Base-by-base conservation (phyloP, 2,329 filamentous ascomycete genomes). In the Botryotinia globosa region DNA sequence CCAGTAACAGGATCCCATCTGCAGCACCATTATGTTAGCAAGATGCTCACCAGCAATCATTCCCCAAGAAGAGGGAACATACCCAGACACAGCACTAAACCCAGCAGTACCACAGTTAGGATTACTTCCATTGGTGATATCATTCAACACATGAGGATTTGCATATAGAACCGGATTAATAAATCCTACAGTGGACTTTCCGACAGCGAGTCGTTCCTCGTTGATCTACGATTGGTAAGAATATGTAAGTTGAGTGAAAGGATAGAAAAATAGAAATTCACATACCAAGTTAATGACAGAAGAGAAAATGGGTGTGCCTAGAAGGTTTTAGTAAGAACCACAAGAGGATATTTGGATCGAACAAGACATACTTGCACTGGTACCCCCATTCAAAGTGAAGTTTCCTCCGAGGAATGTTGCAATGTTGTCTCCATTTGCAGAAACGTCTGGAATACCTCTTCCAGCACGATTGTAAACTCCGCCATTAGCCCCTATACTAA, bases 361-460 rank as follows among this genome's bases (percentile, higher is more conserved):
- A n/a, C 1, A 69, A 45, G 22, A 63, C 39, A 29, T 69, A 70
- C 72, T 73, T 8, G 72, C 72, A 58, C 66, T 70, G 14, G 72
- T 73, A 3, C 72, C 72, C 12, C 72, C 72, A n/a, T n/a, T 73
- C 29, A 73, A 7, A 29, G 3, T 58, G 16, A 58, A 58, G 1
- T n/a, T n/a, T 37, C 72, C 72, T 29, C 39, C 16, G 9, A 70
- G 25, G 29, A 64, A 56, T 12, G 39, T 70, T 2, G 72, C 72
- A 16, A 73, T 73, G 5, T 73, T 73, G 22, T 73, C 83, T 2
- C 84, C 84, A 42, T 84, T 84, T 48, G 83, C 84, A 18, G 81
- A 78, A 16, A 86, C 80, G 72, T 88, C 86, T 1, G 86, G 86
- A 74, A 83, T 86, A 0, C 83, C 86, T 29, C 85, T 82, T 2